Evolutionary conservation across 2,329 filamentous ascomycete genomes (phyloP).

Genomic region (Thielaviopsis musarum): DNA sequence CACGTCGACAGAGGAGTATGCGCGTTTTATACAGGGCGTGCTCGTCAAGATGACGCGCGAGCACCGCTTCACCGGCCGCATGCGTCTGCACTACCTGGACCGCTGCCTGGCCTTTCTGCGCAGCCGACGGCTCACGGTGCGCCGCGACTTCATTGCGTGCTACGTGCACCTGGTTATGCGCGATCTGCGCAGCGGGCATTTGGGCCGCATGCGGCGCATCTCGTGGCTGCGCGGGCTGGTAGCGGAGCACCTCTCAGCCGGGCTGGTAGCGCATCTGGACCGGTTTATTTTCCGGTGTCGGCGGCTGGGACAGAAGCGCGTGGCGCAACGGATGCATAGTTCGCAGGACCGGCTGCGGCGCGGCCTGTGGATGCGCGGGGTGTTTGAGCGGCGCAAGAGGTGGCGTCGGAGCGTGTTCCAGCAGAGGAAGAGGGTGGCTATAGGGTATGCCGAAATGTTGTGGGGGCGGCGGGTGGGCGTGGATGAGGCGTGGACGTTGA

Average conservation of each 20-base stretch:
- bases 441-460: constrained; percentile 2
- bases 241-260: constrained; percentile 1
- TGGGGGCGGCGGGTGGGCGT: constrained; percentile 1
- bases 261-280: not conserved
- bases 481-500: constrained; percentile 5
- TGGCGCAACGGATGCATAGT: not conserved
- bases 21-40: constrained; percentile 1
- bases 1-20: constrained; percentile 4
- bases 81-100: constrained; percentile 18
- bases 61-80: constrained; percentile 15
- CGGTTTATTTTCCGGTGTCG: not conserved
- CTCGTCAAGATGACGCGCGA: constrained; percentile 10
- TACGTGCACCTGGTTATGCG: constrained; percentile 18
- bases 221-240: constrained; percentile 18
- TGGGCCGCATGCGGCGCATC: constrained; percentile 19
- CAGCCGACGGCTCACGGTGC: constrained; percentile 14
- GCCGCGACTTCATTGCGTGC: constrained; percentile 16
- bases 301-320: too few relatives aligned
- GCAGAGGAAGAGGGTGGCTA: not conserved
- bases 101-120: constrained; percentile 17
- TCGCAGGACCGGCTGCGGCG: not conserved
- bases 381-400: too few relatives aligned
- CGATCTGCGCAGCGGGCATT: constrained; percentile 21
- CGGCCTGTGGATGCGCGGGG: too few relatives aligned
- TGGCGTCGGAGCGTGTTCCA: not conserved